Base-by-base conservation (phyloP, 2,329 filamentous ascomycete genomes). In the Rutstroemia sp. region DNA sequence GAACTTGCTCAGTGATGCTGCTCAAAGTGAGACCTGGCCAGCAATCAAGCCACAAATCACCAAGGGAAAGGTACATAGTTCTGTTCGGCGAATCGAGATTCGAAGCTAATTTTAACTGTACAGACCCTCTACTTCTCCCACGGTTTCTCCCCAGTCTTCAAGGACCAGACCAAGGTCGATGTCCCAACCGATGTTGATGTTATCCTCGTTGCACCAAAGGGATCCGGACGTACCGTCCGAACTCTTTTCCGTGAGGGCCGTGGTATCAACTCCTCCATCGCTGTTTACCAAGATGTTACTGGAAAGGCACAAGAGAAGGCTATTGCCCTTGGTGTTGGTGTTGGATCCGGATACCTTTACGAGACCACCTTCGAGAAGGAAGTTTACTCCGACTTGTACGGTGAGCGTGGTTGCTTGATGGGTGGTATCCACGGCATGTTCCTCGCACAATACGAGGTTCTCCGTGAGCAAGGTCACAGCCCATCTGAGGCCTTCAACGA, bases 351-450 rank as follows among this genome's bases (percentile, higher is more conserved):
- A 72, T 99, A 99, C 84, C 89, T 99, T 69, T 99, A 99, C 86
- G 89, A 97, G 88, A 99, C 94, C 73, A 99, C 94, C 74, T 99
- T 99, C 73, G 88, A 99, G 85, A 99, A 99, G 88, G 94, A 99
- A 82, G 94, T 99, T 73, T 96, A 95, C 88, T 96, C 91, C 62
- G 94, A 97, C 78, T 87, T 99, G 67, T 99, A 99, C 82, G 94
- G 94, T 77, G 94, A 99, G 88, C 92, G 94, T 79, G 94, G 94
- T 74, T 99, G 94, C 86, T 82, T 99, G 71, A 99, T 99, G 94
- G 94, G 94, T 69, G 94, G 94, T 77, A 99, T 99, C 78, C 94
- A 99, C 84, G 94, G 94, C 74, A 99, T 99, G 94, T 99, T 99
- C 89, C 90, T 99, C 67, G 94, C 94, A 61, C 94, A 99, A 82